A percentile compares a stretch with the other conserved stretches of the same genome.
These are phyloP conservation scores for Phytophthora fragariaefolia DNA, from an alignment of 352 stramenopile species.

Conservation along the genomic window DNA sequence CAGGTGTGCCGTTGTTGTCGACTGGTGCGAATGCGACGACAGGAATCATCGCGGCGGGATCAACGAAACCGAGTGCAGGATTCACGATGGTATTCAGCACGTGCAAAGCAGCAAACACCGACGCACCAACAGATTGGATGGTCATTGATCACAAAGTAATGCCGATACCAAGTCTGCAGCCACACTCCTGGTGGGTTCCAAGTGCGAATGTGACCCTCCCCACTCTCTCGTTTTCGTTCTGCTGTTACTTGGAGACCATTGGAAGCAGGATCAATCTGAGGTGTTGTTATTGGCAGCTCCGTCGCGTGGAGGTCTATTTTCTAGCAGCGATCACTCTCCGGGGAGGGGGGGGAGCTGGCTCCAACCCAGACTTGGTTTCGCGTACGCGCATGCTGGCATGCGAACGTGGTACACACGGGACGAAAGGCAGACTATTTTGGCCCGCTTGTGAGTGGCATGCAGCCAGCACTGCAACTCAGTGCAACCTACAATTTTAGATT, in stretches of 20 bases:
- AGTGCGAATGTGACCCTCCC: too few species aligned
- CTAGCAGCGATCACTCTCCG: background rate
- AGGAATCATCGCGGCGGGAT: constrained; percentile 28
- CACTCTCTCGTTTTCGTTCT: too few species aligned
- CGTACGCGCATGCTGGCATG: background rate
- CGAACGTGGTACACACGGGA: background rate
- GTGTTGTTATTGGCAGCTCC: too few species aligned
- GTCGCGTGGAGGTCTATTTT: background rate
- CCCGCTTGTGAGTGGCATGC: too few species aligned
- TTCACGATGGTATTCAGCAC: too few species aligned
- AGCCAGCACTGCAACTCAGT: too few species aligned
- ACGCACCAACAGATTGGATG: background rate
- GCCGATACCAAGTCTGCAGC: background rate
- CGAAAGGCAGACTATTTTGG: background rate
- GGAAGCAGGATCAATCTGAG: background rate
- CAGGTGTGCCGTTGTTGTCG: constrained; percentile 12
- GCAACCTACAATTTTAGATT: background rate
- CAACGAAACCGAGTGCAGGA: background rate
- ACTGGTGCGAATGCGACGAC: constrained; percentile 4
- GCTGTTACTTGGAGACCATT: background rate
- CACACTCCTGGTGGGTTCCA: too few species aligned
- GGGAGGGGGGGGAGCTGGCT: background rate
- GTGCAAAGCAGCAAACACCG: background rate
- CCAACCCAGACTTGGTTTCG: background rate
- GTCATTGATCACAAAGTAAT: background rate